Base-by-base conservation (phyloP, 2,329 filamentous ascomycete genomes). In the Trichoderma guizhouense region DNA sequence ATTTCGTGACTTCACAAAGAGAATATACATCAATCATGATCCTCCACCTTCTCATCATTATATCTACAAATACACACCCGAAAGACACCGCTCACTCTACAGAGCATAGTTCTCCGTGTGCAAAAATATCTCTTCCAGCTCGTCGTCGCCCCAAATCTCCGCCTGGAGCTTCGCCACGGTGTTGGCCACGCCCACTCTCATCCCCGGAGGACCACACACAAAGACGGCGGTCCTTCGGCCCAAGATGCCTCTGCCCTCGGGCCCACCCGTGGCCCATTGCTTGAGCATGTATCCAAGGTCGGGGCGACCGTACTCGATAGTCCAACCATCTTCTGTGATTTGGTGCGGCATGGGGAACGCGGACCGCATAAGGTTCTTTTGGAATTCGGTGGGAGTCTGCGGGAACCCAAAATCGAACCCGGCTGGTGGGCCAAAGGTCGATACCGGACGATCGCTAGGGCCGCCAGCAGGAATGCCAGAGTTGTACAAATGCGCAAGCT, bases 41-140 rank as follows among this genome's bases (percentile, higher is more conserved):
- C 60, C 66, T 43, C 51, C 51, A 21, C 51, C 32, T 18, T 21
- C 26, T 21, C 69, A 6, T 53, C 39, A 28, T 66, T 12, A 68
- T 34, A 55, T 68, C 24, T 72, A 72, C 60, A 69, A 66, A 43
- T 55, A 60, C 47, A 69, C 14, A 55, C 24, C 32, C 36, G 26
- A 26, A 18, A 30, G 1, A 7, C 34, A 21, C 21, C 30, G 3
- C 32, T 9, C n/a, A 28, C 28, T 36, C 51, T 76, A 97, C 1
- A 97, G 85, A 66, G 94, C 93, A 83, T 97, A 98, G 81, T 98
- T 98, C 85, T 98, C 95, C 4, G 95, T 93, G 84, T 98, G 95
- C 80, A 98, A 82, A 80, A 95, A 98, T 69, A 98, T 92, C 86
- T 98, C 95, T 79, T 98, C 95, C 61, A 92, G 88, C 76, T 88